A percentile compares a stretch with the other conserved stretches of the same genome.
These are phyloP conservation scores for Penicillium sclerotiorum DNA, from an alignment of 2,329 filamentous ascomycete species.

Conservation along the genomic window DNA sequence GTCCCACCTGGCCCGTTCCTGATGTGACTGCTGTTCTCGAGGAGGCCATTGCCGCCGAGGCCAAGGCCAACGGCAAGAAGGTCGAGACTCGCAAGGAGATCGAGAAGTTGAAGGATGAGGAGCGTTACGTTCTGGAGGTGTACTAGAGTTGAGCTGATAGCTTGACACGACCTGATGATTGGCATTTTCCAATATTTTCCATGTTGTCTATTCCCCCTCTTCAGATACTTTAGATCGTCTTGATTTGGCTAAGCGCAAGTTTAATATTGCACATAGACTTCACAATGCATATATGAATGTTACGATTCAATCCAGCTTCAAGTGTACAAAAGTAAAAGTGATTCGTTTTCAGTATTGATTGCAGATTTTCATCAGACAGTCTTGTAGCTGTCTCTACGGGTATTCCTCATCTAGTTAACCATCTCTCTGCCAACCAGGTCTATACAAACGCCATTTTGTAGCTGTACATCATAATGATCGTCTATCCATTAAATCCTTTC, in stretches of 20 bases:
- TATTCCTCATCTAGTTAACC: conserved; percentile 11
- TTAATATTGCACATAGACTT: conserved; percentile 14
- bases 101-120: conserved; percentile 93
- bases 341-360: too few relatives aligned
- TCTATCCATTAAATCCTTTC: conserved; percentile 18
- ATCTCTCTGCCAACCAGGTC: background rate
- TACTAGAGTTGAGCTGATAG: conserved; percentile 61
- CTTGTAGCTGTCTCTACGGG: conserved; percentile 13
- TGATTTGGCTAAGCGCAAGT: conserved; percentile 25
- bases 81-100: conserved; percentile 87
- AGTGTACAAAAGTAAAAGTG: too few relatives aligned
- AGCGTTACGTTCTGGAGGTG: conserved; percentile 93
- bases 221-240: conserved; percentile 23
- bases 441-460: conserved; percentile 6
- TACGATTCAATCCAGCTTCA: too few relatives aligned
- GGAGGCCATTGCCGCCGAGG: conserved; percentile 83
- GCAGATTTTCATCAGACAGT: too few relatives aligned
- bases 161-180: conserved; percentile 21
- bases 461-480: conserved; percentile 11
- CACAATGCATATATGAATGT: conserved; percentile 11
- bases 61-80: conserved; percentile 70
- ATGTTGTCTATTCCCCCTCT: conserved; percentile 21
- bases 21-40: conserved; percentile 92
- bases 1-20: conserved; percentile 96
- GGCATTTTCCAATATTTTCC: conserved; percentile 12